Conservation (phyloP, 306 rosid species). For the Herpetospermum pedunculosum region DNA sequence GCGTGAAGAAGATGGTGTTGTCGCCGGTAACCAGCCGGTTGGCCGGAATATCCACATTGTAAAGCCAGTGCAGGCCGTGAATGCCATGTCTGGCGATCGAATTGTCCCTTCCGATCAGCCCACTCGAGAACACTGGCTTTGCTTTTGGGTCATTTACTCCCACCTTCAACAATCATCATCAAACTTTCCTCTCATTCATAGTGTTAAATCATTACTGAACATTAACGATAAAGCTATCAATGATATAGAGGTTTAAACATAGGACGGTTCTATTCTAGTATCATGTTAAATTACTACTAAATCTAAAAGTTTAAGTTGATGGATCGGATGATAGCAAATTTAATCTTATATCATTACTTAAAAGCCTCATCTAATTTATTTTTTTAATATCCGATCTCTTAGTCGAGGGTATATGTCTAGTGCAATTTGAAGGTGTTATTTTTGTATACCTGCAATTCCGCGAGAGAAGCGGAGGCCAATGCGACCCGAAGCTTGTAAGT, state of each 20-base stretch:
- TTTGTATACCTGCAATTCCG: slow-evolving; percentile 76
- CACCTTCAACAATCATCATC: slow-evolving; percentile 38
- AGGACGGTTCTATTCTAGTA: too few species aligned
- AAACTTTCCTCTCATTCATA: not conserved
- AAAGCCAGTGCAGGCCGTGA: slow-evolving; percentile 80
- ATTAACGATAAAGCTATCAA: too few species aligned
- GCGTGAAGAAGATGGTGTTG: slow-evolving; percentile 57
- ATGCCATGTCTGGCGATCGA: slow-evolving; percentile 92
- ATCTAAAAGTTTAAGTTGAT: too few species aligned
- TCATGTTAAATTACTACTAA: too few species aligned
- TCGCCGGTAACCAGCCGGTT: slow-evolving; percentile 53
- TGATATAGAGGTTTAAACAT: too few species aligned
- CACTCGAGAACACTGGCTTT: slow-evolving; percentile 64
- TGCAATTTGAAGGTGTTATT: too few species aligned
- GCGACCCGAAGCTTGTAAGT: slow-evolving; percentile 63
- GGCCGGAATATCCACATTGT: slow-evolving; percentile 28
- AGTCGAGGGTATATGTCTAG: too few species aligned
- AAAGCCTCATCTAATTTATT: too few species aligned
- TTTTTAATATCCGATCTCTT: too few species aligned
- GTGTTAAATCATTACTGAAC: not conserved
- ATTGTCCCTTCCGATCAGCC: slow-evolving; percentile 77
- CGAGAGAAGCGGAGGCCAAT: slow-evolving; percentile 61
- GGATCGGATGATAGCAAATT: too few species aligned
- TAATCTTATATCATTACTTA: too few species aligned
- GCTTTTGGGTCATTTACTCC: slow-evolving; percentile 58